These are phyloP conservation scores for Suhomyces xylopsoci DNA, from an alignment of 805 yeast genomes.

Conservation along the genomic window DNA sequence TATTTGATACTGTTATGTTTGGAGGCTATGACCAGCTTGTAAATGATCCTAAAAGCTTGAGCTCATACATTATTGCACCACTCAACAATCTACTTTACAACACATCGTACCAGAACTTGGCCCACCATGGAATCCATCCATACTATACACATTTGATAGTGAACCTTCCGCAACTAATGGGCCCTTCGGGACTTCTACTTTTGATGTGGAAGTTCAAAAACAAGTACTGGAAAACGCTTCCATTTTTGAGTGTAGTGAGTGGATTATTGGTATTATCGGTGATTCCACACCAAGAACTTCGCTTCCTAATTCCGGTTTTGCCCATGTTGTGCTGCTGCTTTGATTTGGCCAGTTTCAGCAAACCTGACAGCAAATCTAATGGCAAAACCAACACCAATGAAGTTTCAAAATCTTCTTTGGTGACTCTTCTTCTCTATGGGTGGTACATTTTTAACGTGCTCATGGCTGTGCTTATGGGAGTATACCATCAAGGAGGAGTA, in stretches of 20 bases:
- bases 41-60: constrained; percentile 10
- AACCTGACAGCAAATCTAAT: neutral
- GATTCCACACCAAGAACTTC: constrained; percentile 90
- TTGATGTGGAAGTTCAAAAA: constrained; percentile 35
- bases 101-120: constrained; percentile 52
- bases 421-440: constrained; percentile 23
- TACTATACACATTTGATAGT: constrained; percentile 68
- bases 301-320: constrained; percentile 76
- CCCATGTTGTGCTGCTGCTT: constrained; percentile 67
- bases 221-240: constrained; percentile 47
- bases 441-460: constrained; percentile 68
- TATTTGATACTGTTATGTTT: constrained; percentile 54
- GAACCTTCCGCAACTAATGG: constrained; percentile 77
- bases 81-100: constrained; percentile 76
- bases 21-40: constrained; percentile 5
- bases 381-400: neutral
- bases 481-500: constrained; percentile 88
- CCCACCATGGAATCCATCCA: constrained; percentile 81
- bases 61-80: constrained; percentile 60
- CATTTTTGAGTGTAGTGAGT: constrained; percentile 59
- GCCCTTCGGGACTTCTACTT: constrained; percentile 61
- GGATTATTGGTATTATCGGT: constrained; percentile 62
- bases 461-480: constrained; percentile 68
- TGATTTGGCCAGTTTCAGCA: constrained; percentile 35
- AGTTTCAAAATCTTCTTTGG: constrained; percentile 5